Evolutionary conservation across 2,329 filamentous ascomycete species (phyloP).

Genomic region (Aspergillus sojae): DNA sequence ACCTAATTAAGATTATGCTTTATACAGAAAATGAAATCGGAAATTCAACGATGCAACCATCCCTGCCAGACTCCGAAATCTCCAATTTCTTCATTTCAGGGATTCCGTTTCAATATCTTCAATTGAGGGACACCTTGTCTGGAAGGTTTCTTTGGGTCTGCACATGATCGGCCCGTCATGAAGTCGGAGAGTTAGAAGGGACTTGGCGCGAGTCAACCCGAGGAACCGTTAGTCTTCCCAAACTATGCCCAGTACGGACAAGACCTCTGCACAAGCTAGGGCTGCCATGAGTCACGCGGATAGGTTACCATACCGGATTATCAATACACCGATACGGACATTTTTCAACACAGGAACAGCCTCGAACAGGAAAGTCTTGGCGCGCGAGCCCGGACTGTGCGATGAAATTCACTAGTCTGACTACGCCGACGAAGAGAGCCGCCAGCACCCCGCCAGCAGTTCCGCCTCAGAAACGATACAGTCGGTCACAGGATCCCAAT

Average conservation of each 20-base stretch:
- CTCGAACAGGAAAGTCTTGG: constrained; percentile 35
- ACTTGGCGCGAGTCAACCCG: background rate
- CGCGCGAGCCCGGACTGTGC: constrained; percentile 40
- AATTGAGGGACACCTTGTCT: background rate
- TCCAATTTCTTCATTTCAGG: background rate
- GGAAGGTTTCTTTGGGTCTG: background rate
- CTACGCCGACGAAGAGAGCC: constrained; percentile 33
- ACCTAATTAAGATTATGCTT: background rate
- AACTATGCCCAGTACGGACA: background rate
- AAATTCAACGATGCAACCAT: background rate
- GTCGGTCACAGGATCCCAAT: constrained; percentile 26
- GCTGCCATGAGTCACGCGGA: constrained; percentile 29
- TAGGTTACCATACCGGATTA: constrained; percentile 29
- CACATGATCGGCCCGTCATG: background rate
- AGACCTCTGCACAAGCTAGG: constrained; percentile 20
- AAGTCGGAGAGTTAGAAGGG: background rate
- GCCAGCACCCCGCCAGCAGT: constrained; percentile 29
- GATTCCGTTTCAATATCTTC: background rate
- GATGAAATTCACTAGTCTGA: constrained; percentile 42
- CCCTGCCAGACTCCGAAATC: background rate
- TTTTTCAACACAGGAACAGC: constrained; percentile 23
- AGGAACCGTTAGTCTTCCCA: background rate
- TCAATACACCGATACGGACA: constrained; percentile 22
- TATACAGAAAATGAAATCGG: background rate
- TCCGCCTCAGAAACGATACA: constrained; percentile 28